Conservation (phyloP, 192 early-diverging fungal species). For the Podochytrium sp. region DNA sequence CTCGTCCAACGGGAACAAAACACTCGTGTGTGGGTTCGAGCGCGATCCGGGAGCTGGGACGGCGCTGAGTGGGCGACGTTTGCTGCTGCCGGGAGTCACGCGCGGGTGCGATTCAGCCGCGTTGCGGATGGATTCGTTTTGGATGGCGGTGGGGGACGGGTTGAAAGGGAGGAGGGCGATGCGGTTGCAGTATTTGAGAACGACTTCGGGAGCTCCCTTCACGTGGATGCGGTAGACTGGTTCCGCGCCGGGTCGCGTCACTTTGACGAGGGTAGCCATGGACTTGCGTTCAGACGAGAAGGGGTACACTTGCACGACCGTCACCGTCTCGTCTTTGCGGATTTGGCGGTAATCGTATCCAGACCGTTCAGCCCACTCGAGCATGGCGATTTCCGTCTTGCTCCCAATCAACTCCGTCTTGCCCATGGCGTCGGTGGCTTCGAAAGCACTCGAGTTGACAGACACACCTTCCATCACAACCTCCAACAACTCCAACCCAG, state of each 20-base stretch:
- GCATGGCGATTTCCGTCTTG: conserved; percentile 93
- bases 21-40: conserved; percentile 14
- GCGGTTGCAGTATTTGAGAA: conserved; percentile 29
- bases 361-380: conserved; percentile 73
- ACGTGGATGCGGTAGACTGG: conserved; percentile 71
- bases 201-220: conserved; percentile 80
- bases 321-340: conserved; percentile 53
- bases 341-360: conserved; percentile 64
- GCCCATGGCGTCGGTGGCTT: conserved; percentile 21
- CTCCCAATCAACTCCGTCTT: conserved; percentile 69
- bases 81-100: background rate
- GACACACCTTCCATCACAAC: conserved; percentile 29
- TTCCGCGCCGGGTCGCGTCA: background rate
- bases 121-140: conserved; percentile 8
- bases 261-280: conserved; percentile 82
- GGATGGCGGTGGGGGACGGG: conserved; percentile 59
- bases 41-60: conserved; percentile 13
- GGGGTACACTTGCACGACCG: conserved; percentile 76
- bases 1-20: conserved; percentile 12
- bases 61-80: background rate
- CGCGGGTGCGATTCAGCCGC: background rate
- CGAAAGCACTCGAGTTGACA: conserved; percentile 46
- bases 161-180: conserved; percentile 28
- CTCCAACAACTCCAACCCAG: conserved; percentile 2
- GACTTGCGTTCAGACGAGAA: conserved; percentile 92